Evolutionary conservation across 192 early-diverging fungal species (phyloP), one percentile per base, ranked within the genome.

Genomic region (Backusella morwellensis): DNA sequence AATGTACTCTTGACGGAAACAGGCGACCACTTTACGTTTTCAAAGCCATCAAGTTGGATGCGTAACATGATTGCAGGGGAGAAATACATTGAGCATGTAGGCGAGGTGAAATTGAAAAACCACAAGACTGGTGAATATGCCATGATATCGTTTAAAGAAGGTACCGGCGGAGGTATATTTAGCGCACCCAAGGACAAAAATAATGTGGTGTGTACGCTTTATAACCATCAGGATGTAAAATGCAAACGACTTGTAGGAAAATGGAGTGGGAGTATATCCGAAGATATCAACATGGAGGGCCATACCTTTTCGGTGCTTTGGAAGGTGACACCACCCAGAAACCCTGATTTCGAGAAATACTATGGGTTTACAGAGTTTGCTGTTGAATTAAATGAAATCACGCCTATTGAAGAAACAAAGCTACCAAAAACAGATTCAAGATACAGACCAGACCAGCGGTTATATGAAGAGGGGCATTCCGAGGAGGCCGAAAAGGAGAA

Each of bases 371-470:
- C 94, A 23, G 89, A 90, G 75, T 97, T 94, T 78, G 88, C 94
- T 12, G 93, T 93, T 41, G 91, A 96, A 68, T 85, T 99, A 32
- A 98, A 98, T 84, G 96, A 99, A 84, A 75, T 99, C 23, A 91
- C 91, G 3, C 86, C 88, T 3, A 91, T 90, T 38, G 79, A 93
- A 50, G 75, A 81, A 17, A 77, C 76, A 5, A 68, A 85, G 32
- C 77, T 98, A 44, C 96, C 97, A 40, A 90, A 79, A 70, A 98
- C 97, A 3, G 97, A 98, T 82, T 96, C 96, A 17, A 87, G 97
- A 6, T 93, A 92, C 80, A 87, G 97, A 29, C 91, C 95, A n/a
- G 97, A 98, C 82, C 97, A 98, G 86, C 82, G 93, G 14, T 80
- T 94, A 41, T 96, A 95, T 83, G 97, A 98, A 82, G 81, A 92